Evolutionary conservation across 345 rosid genomes (phyloP).

Genomic region (Sapria himalayana): DNA sequence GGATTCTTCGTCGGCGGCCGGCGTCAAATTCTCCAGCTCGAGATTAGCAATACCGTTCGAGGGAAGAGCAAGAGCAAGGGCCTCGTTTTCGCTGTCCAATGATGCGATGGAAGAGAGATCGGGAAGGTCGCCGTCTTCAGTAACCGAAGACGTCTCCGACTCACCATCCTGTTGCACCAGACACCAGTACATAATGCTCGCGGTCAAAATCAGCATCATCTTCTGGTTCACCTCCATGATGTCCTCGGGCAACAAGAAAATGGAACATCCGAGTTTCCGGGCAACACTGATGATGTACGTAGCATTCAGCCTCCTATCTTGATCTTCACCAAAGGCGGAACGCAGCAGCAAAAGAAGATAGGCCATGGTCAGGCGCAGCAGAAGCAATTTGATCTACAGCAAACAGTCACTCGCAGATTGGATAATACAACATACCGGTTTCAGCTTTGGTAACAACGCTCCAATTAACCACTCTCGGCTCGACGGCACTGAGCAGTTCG

Average conservation of each 20-base stretch:
- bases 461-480: constrained; percentile 93
- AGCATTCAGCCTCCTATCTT: constrained; percentile 82
- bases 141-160: constrained; percentile 26
- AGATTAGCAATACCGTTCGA: too few species aligned
- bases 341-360: constrained; percentile 3
- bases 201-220: constrained; percentile 70
- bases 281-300: constrained; percentile 89
- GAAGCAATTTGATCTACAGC: neutral
- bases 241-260: constrained; percentile 92
- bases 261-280: constrained; percentile 88
- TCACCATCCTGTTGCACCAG: constrained; percentile 34
- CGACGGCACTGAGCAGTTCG: constrained; percentile 70
- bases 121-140: constrained; percentile 12
- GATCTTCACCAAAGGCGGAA: constrained; percentile 20
- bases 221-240: constrained; percentile 95
- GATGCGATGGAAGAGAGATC: constrained; percentile 11
- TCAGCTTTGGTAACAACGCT: constrained; percentile 91
- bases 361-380: neutral
- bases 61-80: constrained; percentile 5
- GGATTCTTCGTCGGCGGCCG: too few species aligned
- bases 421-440: constrained; percentile 29
- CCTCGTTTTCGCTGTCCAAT: constrained; percentile 10
- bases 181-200: constrained; percentile 91
- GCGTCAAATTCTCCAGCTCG: too few species aligned
- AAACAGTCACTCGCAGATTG: neutral